phyloP scores from a whole-genome alignment of 257 asterid genomes.

The Hygrophila difformis region DNA sequence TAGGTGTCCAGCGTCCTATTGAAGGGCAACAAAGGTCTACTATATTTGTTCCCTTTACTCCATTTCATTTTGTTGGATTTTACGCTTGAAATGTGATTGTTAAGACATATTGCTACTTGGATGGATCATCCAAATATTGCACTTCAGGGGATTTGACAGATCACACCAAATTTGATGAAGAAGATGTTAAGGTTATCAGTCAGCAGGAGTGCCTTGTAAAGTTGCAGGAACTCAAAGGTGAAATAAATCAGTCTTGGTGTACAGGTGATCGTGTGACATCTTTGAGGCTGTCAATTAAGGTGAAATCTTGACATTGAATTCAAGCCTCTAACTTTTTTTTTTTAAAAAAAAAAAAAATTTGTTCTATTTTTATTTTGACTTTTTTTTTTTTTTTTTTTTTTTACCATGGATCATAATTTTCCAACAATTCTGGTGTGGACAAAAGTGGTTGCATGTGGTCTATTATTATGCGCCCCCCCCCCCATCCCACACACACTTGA shows the following conservation, averaged over 20 bases:
- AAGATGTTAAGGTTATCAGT: slow-evolving; percentile 39
- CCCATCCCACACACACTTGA: too few relatives aligned
- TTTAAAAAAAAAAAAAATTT: too few relatives aligned
- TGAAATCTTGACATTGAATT: slow-evolving; percentile 21
- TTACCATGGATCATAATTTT: too few relatives aligned
- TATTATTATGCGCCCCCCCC: slow-evolving; percentile 4
- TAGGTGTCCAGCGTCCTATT: slow-evolving; percentile 46
- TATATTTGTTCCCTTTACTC: slow-evolving; percentile 14
- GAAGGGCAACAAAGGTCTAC: slow-evolving; percentile 60
- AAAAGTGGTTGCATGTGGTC: neutral
- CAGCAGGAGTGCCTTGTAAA: slow-evolving; percentile 63
- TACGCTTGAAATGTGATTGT: slow-evolving; percentile 18
- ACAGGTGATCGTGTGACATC: slow-evolving; percentile 69
- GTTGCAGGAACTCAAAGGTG: slow-evolving; percentile 59
- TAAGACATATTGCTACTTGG: slow-evolving; percentile 15
- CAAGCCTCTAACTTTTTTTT: too few relatives aligned
- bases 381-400: slow-evolving; percentile 11
- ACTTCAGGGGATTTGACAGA: slow-evolving; percentile 55
- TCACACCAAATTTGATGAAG: slow-evolving; percentile 42
- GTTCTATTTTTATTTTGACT: neutral
- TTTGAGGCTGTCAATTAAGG: slow-evolving; percentile 80
- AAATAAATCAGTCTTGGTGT: slow-evolving; percentile 64
- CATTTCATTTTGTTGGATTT: slow-evolving; percentile 9
- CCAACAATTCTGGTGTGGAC: too few relatives aligned
- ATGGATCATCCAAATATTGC: slow-evolving; percentile 35